Evolutionary conservation across 192 early-diverging fungal species (phyloP).

Genomic region (Backusella tarrabulga): DNA sequence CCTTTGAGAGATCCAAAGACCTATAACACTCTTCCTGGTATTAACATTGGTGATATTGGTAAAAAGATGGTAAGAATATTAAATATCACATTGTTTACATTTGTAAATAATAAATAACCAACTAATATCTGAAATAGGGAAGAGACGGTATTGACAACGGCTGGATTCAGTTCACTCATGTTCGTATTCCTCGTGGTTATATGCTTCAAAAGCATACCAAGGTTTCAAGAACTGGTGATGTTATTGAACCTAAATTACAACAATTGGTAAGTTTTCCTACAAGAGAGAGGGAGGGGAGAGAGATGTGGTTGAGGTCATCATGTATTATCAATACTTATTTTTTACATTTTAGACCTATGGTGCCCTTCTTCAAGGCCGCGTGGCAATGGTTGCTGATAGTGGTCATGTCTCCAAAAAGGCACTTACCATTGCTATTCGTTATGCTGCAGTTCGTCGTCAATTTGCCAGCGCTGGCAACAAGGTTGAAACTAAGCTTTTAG

Average conservation of each 20-base stretch:
- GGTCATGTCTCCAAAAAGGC: slow-evolving; percentile 88
- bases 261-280: slow-evolving; percentile 51
- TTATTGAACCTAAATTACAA: slow-evolving; percentile 79
- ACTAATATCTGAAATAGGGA: neutral
- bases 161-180: slow-evolving; percentile 91
- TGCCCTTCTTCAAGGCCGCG: slow-evolving; percentile 82
- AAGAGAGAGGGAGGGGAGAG: neutral
- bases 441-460: slow-evolving; percentile 90
- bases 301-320: neutral
- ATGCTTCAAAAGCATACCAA: slow-evolving; percentile 96
- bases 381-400: slow-evolving; percentile 82
- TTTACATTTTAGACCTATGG: slow-evolving; percentile 61
- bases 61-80: slow-evolving; percentile 75
- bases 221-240: slow-evolving; percentile 73
- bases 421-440: slow-evolving; percentile 87
- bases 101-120: neutral
- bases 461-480: slow-evolving; percentile 64
- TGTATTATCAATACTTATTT: neutral
- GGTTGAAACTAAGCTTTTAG: slow-evolving; percentile 85
- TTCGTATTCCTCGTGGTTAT: slow-evolving; percentile 84
- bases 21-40: slow-evolving; percentile 75
- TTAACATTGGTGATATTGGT: slow-evolving; percentile 90
- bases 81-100: neutral
- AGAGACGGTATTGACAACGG: slow-evolving; percentile 93
- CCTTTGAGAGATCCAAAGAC: slow-evolving; percentile 83